A percentile compares a stretch with the other conserved stretches of the same genome.
Evolutionary conservation across 2,329 filamentous ascomycete genomes (phyloP).

Genomic region (Hypomyces rosellus): DNA sequence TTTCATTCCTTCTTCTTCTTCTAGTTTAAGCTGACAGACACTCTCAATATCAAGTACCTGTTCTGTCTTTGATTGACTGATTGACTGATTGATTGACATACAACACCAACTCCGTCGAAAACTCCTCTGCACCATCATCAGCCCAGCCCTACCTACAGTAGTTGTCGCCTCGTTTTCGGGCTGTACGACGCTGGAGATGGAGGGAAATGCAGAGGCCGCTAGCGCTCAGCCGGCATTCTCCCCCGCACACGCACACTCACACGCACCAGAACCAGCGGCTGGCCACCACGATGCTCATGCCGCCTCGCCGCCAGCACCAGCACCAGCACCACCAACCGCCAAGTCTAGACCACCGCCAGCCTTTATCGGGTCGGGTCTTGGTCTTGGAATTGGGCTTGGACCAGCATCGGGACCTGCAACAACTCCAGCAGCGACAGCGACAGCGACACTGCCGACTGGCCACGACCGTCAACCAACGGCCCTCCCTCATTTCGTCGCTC

Average conservation of each 20-base stretch:
- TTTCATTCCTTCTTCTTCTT: too few species aligned
- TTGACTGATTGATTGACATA: too few species aligned
- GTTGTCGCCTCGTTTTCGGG: too few species aligned
- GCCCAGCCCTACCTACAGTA: too few species aligned
- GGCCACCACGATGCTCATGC: neutral
- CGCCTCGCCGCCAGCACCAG: neutral
- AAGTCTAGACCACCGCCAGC: neutral
- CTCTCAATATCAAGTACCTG: too few species aligned
- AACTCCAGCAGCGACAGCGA: neutral
- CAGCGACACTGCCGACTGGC: constrained; percentile 9
- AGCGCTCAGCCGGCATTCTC: constrained; percentile 9
- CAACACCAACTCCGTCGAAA: too few species aligned
- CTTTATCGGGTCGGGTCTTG: neutral
- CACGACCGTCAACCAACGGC: constrained; percentile 5
- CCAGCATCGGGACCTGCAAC: neutral
- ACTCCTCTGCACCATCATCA: too few species aligned
- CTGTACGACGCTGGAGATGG: constrained; percentile 16
- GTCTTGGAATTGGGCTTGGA: neutral
- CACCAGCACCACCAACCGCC: neutral
- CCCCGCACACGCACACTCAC: neutral
- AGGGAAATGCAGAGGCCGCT: constrained; percentile 18
- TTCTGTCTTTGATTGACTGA: too few species aligned
- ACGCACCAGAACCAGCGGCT: neutral
- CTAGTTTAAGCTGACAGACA: too few species aligned
- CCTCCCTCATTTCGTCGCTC: constrained; percentile 52